Conservation (phyloP, 257 asterid species). For the Capsicum chinense region DNA sequence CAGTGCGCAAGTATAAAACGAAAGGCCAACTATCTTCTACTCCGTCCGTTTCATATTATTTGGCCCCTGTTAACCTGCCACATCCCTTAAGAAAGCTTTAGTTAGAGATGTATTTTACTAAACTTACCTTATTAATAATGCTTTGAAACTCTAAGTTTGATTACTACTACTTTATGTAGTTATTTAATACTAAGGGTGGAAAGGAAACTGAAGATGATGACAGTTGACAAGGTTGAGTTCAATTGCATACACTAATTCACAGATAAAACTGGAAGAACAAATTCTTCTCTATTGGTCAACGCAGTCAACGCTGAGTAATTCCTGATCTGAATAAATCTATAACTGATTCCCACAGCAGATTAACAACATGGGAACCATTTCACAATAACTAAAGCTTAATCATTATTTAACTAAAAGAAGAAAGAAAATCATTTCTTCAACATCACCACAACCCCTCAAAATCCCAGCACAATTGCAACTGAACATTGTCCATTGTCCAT, state of each 20-base stretch:
- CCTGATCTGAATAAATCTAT: not conserved
- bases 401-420: not conserved
- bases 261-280: not conserved
- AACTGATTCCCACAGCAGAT: not conserved
- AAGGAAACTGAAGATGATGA: too few species aligned
- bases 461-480: not conserved
- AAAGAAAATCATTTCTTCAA: not conserved
- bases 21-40: not conserved
- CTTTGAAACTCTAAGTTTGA: too few species aligned
- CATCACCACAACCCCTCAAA: not conserved
- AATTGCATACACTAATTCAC: not conserved
- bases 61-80: too few species aligned
- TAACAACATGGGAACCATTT: not conserved
- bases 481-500: not conserved
- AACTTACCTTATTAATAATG: too few species aligned
- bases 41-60: too few species aligned
- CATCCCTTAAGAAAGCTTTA: too few species aligned
- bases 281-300: not conserved
- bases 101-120: too few species aligned
- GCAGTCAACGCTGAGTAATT: not conserved
- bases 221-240: not conserved
- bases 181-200: too few species aligned
- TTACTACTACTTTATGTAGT: too few species aligned
- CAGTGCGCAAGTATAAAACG: too few species aligned
- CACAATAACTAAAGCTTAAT: not conserved